Evolutionary conservation across 2,329 filamentous ascomycete species (phyloP).

Genomic region (Xylariales sp.): DNA sequence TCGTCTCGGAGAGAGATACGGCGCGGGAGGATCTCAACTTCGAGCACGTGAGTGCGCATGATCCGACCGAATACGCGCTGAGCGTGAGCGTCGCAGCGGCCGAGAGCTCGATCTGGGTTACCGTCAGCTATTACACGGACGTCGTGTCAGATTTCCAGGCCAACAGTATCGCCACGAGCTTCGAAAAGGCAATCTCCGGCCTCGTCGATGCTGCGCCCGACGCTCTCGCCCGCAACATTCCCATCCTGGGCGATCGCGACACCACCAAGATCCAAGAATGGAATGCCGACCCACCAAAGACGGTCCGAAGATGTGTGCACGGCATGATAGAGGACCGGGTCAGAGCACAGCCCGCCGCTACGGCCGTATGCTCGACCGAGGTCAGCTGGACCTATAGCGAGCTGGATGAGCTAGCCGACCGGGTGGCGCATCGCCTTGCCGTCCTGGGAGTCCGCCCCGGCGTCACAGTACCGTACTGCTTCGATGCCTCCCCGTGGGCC

Average conservation of each 20-base stretch:
- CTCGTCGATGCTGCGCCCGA: neutral
- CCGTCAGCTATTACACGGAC: constrained; percentile 9
- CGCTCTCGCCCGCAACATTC: neutral
- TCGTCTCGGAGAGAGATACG: neutral
- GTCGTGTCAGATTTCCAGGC: constrained; percentile 6
- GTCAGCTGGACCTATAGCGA: neutral
- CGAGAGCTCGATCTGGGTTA: constrained; percentile 6
- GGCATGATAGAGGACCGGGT: constrained; percentile 7
- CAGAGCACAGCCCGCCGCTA: neutral
- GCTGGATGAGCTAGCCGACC: neutral
- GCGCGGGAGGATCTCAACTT: constrained; percentile 3
- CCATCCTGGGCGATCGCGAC: constrained; percentile 1
- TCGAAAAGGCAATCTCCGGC: constrained; percentile 5
- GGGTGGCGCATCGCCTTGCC: neutral
- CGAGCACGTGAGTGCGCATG: constrained; percentile 6
- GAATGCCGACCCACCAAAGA: constrained; percentile 1
- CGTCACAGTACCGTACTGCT: neutral
- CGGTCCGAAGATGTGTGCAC: neutral
- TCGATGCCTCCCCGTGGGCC: neutral
- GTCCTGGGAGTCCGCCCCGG: neutral
- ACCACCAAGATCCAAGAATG: constrained; percentile 6
- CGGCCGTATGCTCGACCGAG: neutral
- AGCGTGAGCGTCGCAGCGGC: constrained; percentile 8
- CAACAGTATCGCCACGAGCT: constrained; percentile 4
- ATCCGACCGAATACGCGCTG: constrained; percentile 9